Conservation (phyloP, 2,329 filamentous ascomycete species). For the Rhinocladiella mackenziei region DNA sequence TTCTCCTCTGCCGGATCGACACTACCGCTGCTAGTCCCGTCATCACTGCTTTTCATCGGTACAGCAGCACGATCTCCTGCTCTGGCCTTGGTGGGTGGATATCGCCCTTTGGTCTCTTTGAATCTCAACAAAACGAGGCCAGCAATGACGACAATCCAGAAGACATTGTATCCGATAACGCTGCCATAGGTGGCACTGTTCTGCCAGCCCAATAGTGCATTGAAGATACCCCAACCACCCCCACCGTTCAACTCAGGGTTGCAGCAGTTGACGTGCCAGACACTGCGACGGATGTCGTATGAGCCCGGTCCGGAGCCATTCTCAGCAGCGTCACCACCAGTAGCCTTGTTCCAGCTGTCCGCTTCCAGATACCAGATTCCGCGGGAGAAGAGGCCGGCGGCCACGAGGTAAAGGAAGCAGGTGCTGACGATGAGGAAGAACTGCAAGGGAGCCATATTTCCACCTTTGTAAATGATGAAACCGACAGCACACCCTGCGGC, state of each 20-base stretch:
- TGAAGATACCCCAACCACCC: slow-evolving; percentile 82
- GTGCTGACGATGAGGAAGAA: slow-evolving; percentile 78
- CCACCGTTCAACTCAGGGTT: slow-evolving; percentile 68
- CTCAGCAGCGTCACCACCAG: slow-evolving; percentile 56
- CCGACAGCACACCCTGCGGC: slow-evolving; percentile 64
- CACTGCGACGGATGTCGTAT: slow-evolving; percentile 71
- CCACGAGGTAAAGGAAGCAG: slow-evolving; percentile 78
- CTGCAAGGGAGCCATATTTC: slow-evolving; percentile 64
- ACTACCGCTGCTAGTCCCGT: slow-evolving; percentile 10
- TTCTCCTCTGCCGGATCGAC: slow-evolving; percentile 17
- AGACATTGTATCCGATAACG: slow-evolving; percentile 80
- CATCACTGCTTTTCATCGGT: slow-evolving; percentile 7
- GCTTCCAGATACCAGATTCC: slow-evolving; percentile 71
- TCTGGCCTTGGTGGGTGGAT: slow-evolving; percentile 23
- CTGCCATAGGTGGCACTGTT: slow-evolving; percentile 87
- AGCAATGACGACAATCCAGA: slow-evolving; percentile 71
- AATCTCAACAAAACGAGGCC: slow-evolving; percentile 63
- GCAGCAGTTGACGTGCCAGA: slow-evolving; percentile 86
- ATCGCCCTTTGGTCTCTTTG: slow-evolving; percentile 49
- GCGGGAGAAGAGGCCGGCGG: slow-evolving; percentile 74
- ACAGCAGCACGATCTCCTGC: slow-evolving; percentile 1
- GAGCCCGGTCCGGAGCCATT: slow-evolving; percentile 66
- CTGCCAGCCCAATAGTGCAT: slow-evolving; percentile 78
- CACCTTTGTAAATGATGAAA: slow-evolving; percentile 72
- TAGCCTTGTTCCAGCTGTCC: slow-evolving; percentile 61